These are phyloP conservation scores for Penicillium olsonii DNA, from an alignment of 2,329 filamentous ascomycete species.

Conservation along the genomic window DNA sequence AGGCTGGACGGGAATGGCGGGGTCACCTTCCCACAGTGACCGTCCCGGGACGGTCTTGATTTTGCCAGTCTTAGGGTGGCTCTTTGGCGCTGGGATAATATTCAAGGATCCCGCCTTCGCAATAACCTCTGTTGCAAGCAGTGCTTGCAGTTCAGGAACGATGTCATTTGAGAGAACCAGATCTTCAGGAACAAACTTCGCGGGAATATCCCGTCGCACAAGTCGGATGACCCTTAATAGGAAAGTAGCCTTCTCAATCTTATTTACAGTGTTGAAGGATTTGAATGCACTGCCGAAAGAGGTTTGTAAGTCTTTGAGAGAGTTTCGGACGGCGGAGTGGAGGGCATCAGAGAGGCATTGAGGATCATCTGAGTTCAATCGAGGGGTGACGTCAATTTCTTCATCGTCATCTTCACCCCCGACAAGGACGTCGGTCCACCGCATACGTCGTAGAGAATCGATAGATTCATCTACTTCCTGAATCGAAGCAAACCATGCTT, in stretches of 20 bases:
- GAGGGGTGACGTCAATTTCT: constrained; percentile 33
- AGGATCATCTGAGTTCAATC: constrained; percentile 73
- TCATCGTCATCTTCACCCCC: constrained; percentile 43
- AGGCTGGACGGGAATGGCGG: constrained; percentile 74
- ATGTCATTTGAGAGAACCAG: constrained; percentile 59
- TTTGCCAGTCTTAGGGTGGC: constrained; percentile 31
- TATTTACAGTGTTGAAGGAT: constrained; percentile 47
- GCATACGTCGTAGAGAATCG: constrained; percentile 36
- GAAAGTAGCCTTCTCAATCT: constrained; percentile 60
- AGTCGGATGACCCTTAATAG: constrained; percentile 74
- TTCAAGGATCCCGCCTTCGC: constrained; percentile 46
- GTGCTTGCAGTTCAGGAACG: constrained; percentile 65
- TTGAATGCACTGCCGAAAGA: constrained; percentile 47
- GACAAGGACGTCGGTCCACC: constrained; percentile 42
- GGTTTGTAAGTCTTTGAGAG: constrained; percentile 57
- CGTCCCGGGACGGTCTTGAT: constrained; percentile 59
- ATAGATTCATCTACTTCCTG: constrained; percentile 47
- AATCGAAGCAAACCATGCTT: constrained; percentile 73
- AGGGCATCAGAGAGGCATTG: constrained; percentile 62
- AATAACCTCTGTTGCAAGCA: constrained; percentile 59
- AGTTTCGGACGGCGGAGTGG: constrained; percentile 55
- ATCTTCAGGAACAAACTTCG: constrained; percentile 43
- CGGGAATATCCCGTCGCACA: constrained; percentile 66
- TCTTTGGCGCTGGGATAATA: constrained; percentile 15
- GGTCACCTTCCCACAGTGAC: constrained; percentile 77